Base-by-base conservation (phyloP, 441 rosid species). In the Populus hybrid region DNA sequence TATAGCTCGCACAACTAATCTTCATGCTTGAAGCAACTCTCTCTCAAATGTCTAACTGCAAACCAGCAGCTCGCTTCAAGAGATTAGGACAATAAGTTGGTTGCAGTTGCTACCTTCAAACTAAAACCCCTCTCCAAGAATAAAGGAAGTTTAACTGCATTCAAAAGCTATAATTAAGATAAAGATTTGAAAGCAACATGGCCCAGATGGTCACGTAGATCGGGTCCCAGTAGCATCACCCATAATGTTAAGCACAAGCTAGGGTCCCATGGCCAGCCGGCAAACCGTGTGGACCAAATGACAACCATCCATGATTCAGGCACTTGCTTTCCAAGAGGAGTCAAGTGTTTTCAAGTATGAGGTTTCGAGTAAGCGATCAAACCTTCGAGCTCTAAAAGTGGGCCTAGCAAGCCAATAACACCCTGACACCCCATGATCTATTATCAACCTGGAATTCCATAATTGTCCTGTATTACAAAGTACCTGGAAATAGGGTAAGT, bases 231-330 rank as follows among this genome's bases (percentile, higher is more conserved):
- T 9, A 16, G 14, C 21, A 26, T 53, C 35, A 9, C 38, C n/a
- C 57, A 61, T 74, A 9, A 75, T 69, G 67, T 32, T 32, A 18
- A 21, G 46, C 74, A 14, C 11, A 68, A 68, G 67, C 65, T 46
- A 7, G 86, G 84, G 84, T 38, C 86, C 84, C 82, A 36, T 16
- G 73, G 79, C 78, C 84, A 82, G 77, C 83, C 75, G 21, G 50
- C 80, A 78, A 75, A 77, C 73, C 82, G 82, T 80, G 83, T 81
- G 86, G 86, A 81, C 88, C 84, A 73, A 70, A 70, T 50, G 36
- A 46, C 28, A 70, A 40, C 40, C 78, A 23, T 59, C 28, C 67
- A 66, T 53, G 16, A 78, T 70, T 67, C 73, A 78, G 14, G 50
- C 67, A 75, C 63, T 69, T 46, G 21, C 59, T 59, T 64, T 72